Conservation (phyloP, 2,329 filamentous ascomycete species). For the Cryphonectria nitschkei region DNA sequence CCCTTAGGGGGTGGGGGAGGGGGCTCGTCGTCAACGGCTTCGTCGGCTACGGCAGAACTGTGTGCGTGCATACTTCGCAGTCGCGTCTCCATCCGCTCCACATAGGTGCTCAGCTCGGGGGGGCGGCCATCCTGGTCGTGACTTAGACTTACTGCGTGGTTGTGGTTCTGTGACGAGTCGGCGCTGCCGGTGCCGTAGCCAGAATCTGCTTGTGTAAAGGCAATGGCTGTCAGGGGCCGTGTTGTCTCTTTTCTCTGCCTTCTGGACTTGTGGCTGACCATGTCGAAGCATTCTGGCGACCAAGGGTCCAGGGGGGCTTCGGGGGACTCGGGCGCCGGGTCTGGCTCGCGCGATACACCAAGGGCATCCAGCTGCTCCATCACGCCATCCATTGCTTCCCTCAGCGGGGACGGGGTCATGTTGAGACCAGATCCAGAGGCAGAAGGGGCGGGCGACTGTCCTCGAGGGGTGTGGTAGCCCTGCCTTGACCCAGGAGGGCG, state of each 20-base stretch:
- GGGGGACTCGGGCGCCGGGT: slow-evolving; percentile 58
- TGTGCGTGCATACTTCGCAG: slow-evolving; percentile 72
- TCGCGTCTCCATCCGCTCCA: slow-evolving; percentile 87
- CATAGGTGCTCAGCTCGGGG: slow-evolving; percentile 81
- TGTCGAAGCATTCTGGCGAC: slow-evolving; percentile 86
- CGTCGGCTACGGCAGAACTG: slow-evolving; percentile 51
- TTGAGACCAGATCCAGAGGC: slow-evolving; percentile 63
- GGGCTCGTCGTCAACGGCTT: slow-evolving; percentile 43
- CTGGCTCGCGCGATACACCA: slow-evolving; percentile 62
- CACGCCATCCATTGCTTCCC: slow-evolving; percentile 97
- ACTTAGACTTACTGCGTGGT: slow-evolving; percentile 45
- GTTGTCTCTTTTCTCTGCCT: slow-evolving; percentile 37
- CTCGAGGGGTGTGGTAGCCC: slow-evolving; percentile 58
- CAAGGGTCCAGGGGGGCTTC: slow-evolving; percentile 70
- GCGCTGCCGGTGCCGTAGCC: slow-evolving; percentile 62
- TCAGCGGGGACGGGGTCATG: slow-evolving; percentile 81
- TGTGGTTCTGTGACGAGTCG: slow-evolving; percentile 54
- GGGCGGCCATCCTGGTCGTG: slow-evolving; percentile 54
- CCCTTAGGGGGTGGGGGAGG: slow-evolving; percentile 67
- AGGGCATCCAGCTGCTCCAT: slow-evolving; percentile 94
- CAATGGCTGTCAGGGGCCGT: slow-evolving; percentile 75
- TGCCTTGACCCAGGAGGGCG: slow-evolving; percentile 34
- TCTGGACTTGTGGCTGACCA: slow-evolving; percentile 50
- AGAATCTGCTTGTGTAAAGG: slow-evolving; percentile 62
- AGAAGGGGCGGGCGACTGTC: slow-evolving; percentile 70